Percentiles rank a stretch among this genome's conserved stretches.
These are phyloP conservation scores for Aspergillus pseudoglaucus DNA, from an alignment of 2,329 filamentous ascomycete species.

Conservation along the genomic window DNA sequence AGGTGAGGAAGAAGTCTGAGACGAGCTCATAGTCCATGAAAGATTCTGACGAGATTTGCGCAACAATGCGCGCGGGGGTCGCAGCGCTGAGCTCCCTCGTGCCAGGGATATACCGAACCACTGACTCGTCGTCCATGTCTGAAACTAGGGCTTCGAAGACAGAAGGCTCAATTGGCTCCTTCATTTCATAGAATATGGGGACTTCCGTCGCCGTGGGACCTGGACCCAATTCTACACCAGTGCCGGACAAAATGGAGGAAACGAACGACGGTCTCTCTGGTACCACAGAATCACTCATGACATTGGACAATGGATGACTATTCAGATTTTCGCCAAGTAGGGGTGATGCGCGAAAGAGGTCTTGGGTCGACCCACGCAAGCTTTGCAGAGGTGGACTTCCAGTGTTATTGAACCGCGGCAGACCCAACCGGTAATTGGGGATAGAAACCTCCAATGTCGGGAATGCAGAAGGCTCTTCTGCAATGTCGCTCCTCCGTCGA, in stretches of 20 bases:
- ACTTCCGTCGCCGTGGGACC: constrained; percentile 30
- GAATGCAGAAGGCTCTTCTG: constrained; percentile 31
- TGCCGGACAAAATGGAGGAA: constrained; percentile 31
- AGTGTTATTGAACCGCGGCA: constrained; percentile 68
- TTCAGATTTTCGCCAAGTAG: constrained; percentile 39
- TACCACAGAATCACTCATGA: constrained; percentile 19
- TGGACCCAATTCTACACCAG: constrained; percentile 26
- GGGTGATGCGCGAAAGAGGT: constrained; percentile 62
- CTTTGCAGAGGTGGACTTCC: constrained; percentile 72
- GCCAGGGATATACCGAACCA: constrained; percentile 72
- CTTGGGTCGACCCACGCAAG: constrained; percentile 63
- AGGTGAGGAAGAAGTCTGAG: constrained; percentile 96
- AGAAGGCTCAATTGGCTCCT: constrained; percentile 54
- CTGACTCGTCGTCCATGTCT: constrained; percentile 71
- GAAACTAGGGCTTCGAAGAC: constrained; percentile 79
- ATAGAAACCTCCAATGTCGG: constrained; percentile 68
- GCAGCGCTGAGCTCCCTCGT: constrained; percentile 77
- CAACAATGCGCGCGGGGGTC: constrained; percentile 82
- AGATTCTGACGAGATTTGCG: constrained; percentile 90
- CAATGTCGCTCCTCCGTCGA: constrained; percentile 59
- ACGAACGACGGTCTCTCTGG: constrained; percentile 28
- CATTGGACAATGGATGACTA: constrained; percentile 15
- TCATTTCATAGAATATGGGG: constrained; percentile 42
- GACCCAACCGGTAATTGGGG: constrained; percentile 76
- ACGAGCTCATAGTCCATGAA: constrained; percentile 96